Evolutionary conservation across 768 basidiomycete genomes (phyloP), one percentile per base, ranked within the genome.

Genomic region (Candolleomyces aberdarensis): DNA sequence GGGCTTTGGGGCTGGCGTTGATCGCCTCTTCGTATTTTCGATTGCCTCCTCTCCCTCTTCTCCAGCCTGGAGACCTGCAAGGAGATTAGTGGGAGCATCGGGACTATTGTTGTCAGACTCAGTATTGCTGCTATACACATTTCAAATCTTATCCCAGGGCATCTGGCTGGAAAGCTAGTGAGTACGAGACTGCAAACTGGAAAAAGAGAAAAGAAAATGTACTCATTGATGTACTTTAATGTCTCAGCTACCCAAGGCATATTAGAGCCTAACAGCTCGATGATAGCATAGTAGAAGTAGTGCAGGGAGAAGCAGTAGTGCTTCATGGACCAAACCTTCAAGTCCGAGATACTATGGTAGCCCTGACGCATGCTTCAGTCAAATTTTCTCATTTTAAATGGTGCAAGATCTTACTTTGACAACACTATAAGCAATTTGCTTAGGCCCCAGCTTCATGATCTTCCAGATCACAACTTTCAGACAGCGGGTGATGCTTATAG

Each of bases 21-120:
- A 98, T 81, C 0, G 94, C 65, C 95, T 87, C 76, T 98, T 99
- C 31, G 94, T 96, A 71, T 94, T 90, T 71, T 98, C 95, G 58
- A 97, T 85, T 6, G 95, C 94, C 20, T n/a, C n/a, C n/a, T n/a
- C n/a, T n/a, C n/a, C n/a, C n/a, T n/a, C n/a, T n/a, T n/a, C n/a
- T n/a, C n/a, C n/a, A n/a, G n/a, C n/a, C n/a, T n/a, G n/a, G n/a
- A n/a, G n/a, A n/a, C n/a, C n/a, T n/a, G n/a, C n/a, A n/a, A n/a
- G n/a, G n/a, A n/a, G n/a, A n/a, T n/a, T n/a, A n/a, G n/a, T n/a
- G 41, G 41, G 41, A 9, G 41, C 41, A 9, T 43, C 41, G 41
- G 41, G 41, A 43, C 41, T 43, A 17, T 43, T 17, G 41, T 43
- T 17, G 9, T 43, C 41, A 43, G 41, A 43, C 9, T 9, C 9